Evolutionary conservation across 2,329 filamentous ascomycete species (phyloP), one percentile per base, ranked within the genome.

Genomic region (Chaetomium sp.): DNA sequence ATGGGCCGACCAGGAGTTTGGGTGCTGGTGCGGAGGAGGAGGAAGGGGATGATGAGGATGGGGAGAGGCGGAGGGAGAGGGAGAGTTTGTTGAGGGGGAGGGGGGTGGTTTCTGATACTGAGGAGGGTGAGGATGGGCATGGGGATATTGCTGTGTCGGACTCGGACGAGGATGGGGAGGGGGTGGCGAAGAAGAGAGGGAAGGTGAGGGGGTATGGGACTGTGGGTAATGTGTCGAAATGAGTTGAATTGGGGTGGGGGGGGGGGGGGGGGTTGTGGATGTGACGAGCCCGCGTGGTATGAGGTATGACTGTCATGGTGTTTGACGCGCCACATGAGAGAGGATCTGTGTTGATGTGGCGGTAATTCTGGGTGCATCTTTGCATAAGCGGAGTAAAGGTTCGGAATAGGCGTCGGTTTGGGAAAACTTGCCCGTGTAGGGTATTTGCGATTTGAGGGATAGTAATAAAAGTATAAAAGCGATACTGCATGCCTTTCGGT

Each of bases 1-100:
- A 92, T 9, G 91, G 91, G 0, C 80, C 92, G 67, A 74, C 31
- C 72, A 72, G 50, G 73, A 77, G n/a, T 73, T 71, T 2, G 76
- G 76, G 13, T 63, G 66, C 2, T 0, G 70, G 73, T 6, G 70
- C 65, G 0, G 72, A 70, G 0, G 73, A 73, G 1, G 72, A 68
- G 8, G 69, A 71, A 1, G 71, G 67, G 9, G 69, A 71, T 16
- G 72, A 69, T 4, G 70, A 67, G 27, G 66, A 62, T 3, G 66
- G 62, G 12, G 53, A 3, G 25, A 6, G 9, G 0, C 65, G 60
- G 4, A 42, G 25, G 27, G 55, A 61, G 23, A 49, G 35, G 12
- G 51, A 57, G 60, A 60, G 51, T 21, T 50, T 65, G 35, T 66
- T 45, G 72, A 73, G 2, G 70, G 68, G 8, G 16, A 42, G 38